phyloP scores from a whole-genome alignment of 1,284 basidiomycete species.

The Cutaneotrichosporon cutaneum region DNA sequence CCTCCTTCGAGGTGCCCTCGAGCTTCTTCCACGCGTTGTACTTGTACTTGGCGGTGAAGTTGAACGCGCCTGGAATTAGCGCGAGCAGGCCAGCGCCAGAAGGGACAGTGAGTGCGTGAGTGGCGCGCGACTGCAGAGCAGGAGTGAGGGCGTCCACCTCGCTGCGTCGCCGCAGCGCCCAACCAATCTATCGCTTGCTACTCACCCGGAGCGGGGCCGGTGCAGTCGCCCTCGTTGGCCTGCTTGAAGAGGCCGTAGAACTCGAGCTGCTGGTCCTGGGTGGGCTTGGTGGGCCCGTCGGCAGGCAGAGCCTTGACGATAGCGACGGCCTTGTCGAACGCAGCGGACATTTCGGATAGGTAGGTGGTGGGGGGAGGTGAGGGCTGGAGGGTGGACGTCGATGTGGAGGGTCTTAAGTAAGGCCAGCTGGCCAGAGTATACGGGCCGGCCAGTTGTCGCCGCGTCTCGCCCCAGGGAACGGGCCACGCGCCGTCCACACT shows the following conservation, averaged over 20 bases:
- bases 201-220: conserved; percentile 45
- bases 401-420: neutral
- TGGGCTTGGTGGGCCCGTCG: conserved; percentile 75
- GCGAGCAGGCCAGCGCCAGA: neutral
- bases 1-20: conserved; percentile 69
- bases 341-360: conserved; percentile 28
- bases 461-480: neutral
- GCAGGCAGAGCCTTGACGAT: conserved; percentile 69
- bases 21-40: conserved; percentile 80
- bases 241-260: conserved; percentile 94
- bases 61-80: conserved; percentile 36
- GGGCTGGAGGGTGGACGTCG: neutral
- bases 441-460: neutral
- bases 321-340: conserved; percentile 67
- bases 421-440: too few species aligned
- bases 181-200: too few species aligned
- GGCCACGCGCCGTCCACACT: neutral
- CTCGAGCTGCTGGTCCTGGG: conserved; percentile 74
- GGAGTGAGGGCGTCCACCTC: too few species aligned
- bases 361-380: neutral
- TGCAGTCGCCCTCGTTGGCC: conserved; percentile 66
- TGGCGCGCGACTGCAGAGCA: too few species aligned
- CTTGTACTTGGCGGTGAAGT: conserved; percentile 53
- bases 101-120: neutral
- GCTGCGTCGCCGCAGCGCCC: too few species aligned